A percentile compares a stretch with the other conserved stretches of the same genome.
Evolutionary conservation across 805 yeast species (phyloP).

Genomic region (Hanseniaspora mollemarum): DNA sequence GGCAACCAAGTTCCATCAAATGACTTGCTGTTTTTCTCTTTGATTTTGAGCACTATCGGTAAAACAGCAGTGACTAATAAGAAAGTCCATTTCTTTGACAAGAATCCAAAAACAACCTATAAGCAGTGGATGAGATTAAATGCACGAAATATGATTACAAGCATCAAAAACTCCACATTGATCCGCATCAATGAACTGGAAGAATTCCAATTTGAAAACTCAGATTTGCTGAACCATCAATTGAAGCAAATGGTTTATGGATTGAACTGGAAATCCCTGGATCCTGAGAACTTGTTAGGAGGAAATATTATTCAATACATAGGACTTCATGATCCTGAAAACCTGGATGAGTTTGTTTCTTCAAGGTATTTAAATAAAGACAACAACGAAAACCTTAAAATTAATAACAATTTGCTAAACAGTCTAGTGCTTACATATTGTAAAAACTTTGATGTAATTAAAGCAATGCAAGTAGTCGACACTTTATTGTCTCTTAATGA

Average conservation of each 20-base stretch:
- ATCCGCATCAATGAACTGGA: background rate
- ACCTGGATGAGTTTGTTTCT: conserved; percentile 5
- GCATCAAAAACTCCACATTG: background rate
- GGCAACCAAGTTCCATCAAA: background rate
- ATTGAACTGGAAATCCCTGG: conserved; percentile 4
- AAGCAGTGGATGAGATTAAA: conserved; percentile 12
- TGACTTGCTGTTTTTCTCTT: background rate
- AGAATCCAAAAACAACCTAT: conserved; percentile 2
- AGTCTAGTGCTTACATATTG: conserved; percentile 8
- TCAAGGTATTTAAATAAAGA: conserved; percentile 1
- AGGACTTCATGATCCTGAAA: background rate
- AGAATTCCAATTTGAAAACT: background rate
- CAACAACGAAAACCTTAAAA: background rate
- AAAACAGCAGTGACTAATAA: conserved; percentile 2
- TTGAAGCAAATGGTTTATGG: background rate
- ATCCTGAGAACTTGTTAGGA: conserved; percentile 5
- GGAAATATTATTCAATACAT: conserved; percentile 9
- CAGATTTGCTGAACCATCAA: conserved; percentile 2
- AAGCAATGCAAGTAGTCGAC: conserved; percentile 5
- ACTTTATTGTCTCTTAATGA: background rate
- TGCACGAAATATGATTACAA: background rate
- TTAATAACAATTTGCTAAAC: conserved; percentile 10
- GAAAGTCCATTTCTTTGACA: conserved; percentile 2
- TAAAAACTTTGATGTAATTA: conserved; percentile 6
- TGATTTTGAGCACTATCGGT: conserved; percentile 3